These are phyloP conservation scores for Neurospora sp. DNA, from an alignment of 495 filamentous ascomycete genomes.

Conservation along the genomic window DNA sequence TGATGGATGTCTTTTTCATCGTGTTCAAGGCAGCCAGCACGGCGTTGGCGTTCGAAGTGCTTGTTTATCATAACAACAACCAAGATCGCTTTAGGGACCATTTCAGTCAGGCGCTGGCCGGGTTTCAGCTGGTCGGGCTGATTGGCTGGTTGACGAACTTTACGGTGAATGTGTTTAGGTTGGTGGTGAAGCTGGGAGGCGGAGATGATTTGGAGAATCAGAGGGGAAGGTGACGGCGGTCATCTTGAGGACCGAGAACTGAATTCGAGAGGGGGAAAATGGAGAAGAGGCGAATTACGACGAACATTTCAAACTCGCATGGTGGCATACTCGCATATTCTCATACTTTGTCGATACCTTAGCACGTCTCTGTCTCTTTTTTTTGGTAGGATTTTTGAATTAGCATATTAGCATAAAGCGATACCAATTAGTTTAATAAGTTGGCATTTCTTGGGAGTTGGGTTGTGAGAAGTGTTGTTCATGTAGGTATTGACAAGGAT, in stretches of 20 bases:
- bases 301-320: neutral
- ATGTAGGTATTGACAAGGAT: neutral
- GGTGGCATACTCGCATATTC: neutral
- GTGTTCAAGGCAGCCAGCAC: slow-evolving; percentile 91
- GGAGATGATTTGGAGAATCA: slow-evolving; percentile 29
- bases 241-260: no score
- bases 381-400: neutral
- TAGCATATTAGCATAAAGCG: neutral
- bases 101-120: slow-evolving; percentile 67
- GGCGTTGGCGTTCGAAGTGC: slow-evolving; percentile 74
- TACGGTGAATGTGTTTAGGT: slow-evolving; percentile 75
- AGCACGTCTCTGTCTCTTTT: neutral
- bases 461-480: neutral
- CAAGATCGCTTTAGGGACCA: slow-evolving; percentile 44
- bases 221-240: neutral
- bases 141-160: slow-evolving; percentile 88
- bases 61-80: slow-evolving; percentile 53
- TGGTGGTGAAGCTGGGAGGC: slow-evolving; percentile 61
- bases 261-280: neutral
- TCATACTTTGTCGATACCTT: neutral
- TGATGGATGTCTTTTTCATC: slow-evolving; percentile 91
- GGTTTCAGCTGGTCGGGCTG: slow-evolving; percentile 71
- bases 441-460: neutral
- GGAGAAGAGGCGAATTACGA: neutral
- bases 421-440: neutral